These are phyloP conservation scores for Saposhnikovia divaricata DNA, from an alignment of 129 eudicot genomes.

Conservation along the genomic window DNA sequence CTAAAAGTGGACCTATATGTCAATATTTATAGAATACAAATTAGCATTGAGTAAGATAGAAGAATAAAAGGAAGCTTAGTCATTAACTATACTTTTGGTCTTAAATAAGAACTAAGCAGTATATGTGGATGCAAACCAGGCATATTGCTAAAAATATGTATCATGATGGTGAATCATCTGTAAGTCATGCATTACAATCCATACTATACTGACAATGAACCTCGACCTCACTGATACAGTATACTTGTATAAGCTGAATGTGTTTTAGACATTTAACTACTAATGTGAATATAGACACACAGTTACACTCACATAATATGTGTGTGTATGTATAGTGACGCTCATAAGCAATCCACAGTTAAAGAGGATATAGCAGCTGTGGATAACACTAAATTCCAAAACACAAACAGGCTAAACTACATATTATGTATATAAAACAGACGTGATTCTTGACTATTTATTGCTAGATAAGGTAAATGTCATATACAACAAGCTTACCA, in stretches of 20 bases:
- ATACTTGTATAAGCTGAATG: neutral
- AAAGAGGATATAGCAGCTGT: too few relatives aligned
- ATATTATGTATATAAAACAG: neutral
- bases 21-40: neutral
- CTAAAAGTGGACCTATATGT: constrained; percentile 31
- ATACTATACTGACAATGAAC: neutral
- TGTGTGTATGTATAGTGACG: neutral
- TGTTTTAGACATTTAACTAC: neutral
- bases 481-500: neutral
- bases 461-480: neutral
- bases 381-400: neutral
- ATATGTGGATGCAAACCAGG: neutral
- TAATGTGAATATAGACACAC: neutral
- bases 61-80: neutral
- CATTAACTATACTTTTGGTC: neutral
- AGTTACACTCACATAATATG: neutral
- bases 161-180: neutral
- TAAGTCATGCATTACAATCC: neutral
- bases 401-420: neutral
- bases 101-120: neutral
- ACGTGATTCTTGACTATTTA: neutral
- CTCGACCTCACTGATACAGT: neutral
- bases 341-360: neutral
- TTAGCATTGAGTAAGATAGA: neutral
- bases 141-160: neutral